phyloP scores from a whole-genome alignment of 1,284 basidiomycete genomes.

The Trichosporon inkin region DNA sequence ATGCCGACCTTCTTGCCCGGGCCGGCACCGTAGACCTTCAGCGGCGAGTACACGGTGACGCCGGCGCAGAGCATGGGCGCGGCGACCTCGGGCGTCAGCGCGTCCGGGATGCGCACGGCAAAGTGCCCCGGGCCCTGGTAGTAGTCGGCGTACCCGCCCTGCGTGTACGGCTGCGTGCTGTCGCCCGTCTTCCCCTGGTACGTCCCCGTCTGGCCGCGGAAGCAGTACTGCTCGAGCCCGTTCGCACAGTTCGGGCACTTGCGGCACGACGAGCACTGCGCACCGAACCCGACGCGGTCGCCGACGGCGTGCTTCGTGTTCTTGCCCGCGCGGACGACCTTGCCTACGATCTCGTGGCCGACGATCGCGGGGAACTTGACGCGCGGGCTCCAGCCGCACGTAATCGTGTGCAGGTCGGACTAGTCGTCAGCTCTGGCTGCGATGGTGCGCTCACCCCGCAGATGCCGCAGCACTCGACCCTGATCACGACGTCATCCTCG shows the following conservation, averaged over 20 bases:
- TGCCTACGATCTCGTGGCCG: slow-evolving; percentile 55
- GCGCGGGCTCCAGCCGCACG: slow-evolving; percentile 29
- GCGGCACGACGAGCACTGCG: slow-evolving; percentile 58
- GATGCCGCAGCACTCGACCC: slow-evolving; percentile 27
- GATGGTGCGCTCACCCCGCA: slow-evolving; percentile 18
- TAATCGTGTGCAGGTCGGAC: slow-evolving; percentile 33
- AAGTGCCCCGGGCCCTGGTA: slow-evolving; percentile 60
- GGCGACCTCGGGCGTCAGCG: slow-evolving; percentile 56
- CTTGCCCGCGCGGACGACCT: slow-evolving; percentile 46
- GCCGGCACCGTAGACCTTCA: slow-evolving; percentile 60
- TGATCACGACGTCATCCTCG: slow-evolving; percentile 32
- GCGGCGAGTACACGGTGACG: slow-evolving; percentile 64
- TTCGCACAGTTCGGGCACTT: slow-evolving; percentile 57
- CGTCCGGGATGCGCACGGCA: slow-evolving; percentile 65
- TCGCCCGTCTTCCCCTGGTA: slow-evolving; percentile 26
- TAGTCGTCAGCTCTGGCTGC: background rate
- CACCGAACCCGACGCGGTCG: slow-evolving; percentile 63
- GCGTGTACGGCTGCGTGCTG: slow-evolving; percentile 22
- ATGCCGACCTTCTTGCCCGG: slow-evolving; percentile 66
- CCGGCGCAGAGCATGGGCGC: slow-evolving; percentile 59
- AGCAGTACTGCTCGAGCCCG: slow-evolving; percentile 59
- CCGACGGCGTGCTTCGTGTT: slow-evolving; percentile 57
- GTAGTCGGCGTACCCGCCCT: slow-evolving; percentile 32
- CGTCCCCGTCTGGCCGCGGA: slow-evolving; percentile 15
- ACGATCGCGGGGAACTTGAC: slow-evolving; percentile 27